A percentile compares a stretch with the other conserved stretches of the same genome.
phyloP scores from a whole-genome alignment of 2,329 filamentous ascomycete species.

The Biscogniauxia marginata region DNA sequence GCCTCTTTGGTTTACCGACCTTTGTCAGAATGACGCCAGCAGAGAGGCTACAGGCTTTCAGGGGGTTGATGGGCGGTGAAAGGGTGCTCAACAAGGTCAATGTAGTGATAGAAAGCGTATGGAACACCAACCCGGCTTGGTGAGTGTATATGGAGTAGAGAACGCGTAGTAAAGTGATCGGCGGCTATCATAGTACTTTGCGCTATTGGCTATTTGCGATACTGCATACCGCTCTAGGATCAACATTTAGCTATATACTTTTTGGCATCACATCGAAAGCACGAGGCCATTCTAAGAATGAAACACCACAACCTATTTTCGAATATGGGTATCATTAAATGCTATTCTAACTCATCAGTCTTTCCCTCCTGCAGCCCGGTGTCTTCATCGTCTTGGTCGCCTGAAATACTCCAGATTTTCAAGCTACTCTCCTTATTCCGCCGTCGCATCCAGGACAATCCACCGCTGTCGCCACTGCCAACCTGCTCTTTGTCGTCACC shows the following conservation, averaged over 20 bases:
- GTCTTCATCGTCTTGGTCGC: conserved; percentile 5
- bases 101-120: conserved; percentile 48
- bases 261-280: no score
- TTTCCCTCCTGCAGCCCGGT: conserved; percentile 4
- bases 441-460: conserved; percentile 25
- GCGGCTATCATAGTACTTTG: not conserved
- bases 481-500: conserved; percentile 2
- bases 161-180: not conserved
- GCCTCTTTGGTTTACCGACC: conserved; percentile 44
- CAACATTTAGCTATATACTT: not conserved
- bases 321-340: conserved; percentile 16
- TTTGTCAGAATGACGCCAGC: conserved; percentile 57
- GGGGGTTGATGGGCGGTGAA: conserved; percentile 50
- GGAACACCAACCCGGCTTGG: conserved; percentile 33
- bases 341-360: not conserved
- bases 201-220: not conserved
- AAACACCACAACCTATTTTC: no score
- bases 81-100: conserved; percentile 53
- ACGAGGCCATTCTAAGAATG: no score
- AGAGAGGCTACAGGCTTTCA: conserved; percentile 51
- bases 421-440: conserved; percentile 42
- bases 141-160: not conserved
- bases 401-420: conserved; percentile 44
- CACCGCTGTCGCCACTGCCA: conserved; percentile 7
- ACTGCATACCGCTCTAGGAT: not conserved